Evolutionary conservation across 768 basidiomycete species (phyloP), one percentile per base, ranked within the genome.

Genomic region (Amanita exitialis): DNA sequence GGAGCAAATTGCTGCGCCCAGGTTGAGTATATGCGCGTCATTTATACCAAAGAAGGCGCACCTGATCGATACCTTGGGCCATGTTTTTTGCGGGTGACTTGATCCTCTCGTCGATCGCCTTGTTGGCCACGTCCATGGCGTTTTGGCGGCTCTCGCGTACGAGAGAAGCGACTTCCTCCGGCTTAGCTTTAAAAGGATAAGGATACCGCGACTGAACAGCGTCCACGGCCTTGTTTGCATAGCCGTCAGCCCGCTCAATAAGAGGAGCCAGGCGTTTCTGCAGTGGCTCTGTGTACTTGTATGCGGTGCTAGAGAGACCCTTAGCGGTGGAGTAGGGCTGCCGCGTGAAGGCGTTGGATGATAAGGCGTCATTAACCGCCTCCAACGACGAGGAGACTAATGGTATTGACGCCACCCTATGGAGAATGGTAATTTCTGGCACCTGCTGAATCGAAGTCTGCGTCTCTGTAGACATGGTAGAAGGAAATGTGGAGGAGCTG

Each of bases 171-270:
- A 91, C 77, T 2, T 90, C 86, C 58, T 84, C 83, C 3, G 86
- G 82, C 59, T 79, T 78, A 15, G 78, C 78, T 53, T 79, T 72
- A 75, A 90, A 91, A 4, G 86, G 78, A 61, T 82, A 83, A 10
- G 88, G 89, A 62, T 81, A 88, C 47, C 78, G 77, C 49, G 75
- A 71, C 69, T 89, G 74, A 49, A 90, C 83, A 16, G 64, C 79
- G 61, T 90, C 86, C 35, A 88, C 73, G 25, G 79, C 83, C 69
- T 78, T 82, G 74, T 87, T 86, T 25, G 83, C 88, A 47, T 67
- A 68, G n/a, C 66, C 76, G 56, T 90, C 79, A 2, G 77, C 84
- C 43, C 76, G 72, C 49, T 71, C 66, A 57, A 89, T 77, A 30
- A 86, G 60, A 6, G 88, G 85, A 0, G 80, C 82, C 18, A 90